Evolutionary conservation across 208 protist species (phyloP).

Genomic region (Crithidia mellificae): DNA sequence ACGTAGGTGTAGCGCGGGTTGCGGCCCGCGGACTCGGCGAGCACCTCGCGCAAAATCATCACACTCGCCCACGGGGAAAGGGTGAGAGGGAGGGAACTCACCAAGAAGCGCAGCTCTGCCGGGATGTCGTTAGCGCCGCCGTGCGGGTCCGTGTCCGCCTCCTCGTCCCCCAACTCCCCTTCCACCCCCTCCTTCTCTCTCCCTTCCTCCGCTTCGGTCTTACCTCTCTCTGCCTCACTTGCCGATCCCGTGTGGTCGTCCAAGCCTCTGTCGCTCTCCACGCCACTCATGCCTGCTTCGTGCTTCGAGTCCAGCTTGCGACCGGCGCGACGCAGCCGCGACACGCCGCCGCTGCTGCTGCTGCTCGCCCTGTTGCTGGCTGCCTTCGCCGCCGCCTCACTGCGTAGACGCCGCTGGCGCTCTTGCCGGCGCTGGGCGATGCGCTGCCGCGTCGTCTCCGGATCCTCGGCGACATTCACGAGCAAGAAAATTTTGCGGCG

Average conservation of each 20-base stretch:
- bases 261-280: neutral
- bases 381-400: neutral
- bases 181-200: neutral
- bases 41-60: slow-evolving; percentile 87
- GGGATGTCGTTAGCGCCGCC: slow-evolving; percentile 69
- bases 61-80: slow-evolving; percentile 86
- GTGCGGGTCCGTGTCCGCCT: slow-evolving; percentile 31
- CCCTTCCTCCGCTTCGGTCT: too few species aligned
- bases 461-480: slow-evolving; percentile 81
- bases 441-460: slow-evolving; percentile 44
- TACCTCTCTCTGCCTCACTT: slow-evolving; percentile 24
- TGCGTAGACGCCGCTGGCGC: neutral
- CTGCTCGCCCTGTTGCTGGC: too few species aligned
- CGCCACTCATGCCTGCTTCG: neutral
- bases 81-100: slow-evolving; percentile 80
- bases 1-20: slow-evolving; percentile 90
- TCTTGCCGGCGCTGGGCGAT: slow-evolving; percentile 19
- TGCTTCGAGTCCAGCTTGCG: neutral
- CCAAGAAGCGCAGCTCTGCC: slow-evolving; percentile 81
- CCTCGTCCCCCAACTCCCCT: neutral
- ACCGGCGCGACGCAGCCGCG: neutral
- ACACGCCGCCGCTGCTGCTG: too few species aligned
- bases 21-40: slow-evolving; percentile 79
- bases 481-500: slow-evolving; percentile 89
- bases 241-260: slow-evolving; percentile 1